These are phyloP conservation scores for Trametes cingulata DNA, from an alignment of 768 basidiomycete species.

Conservation along the genomic window DNA sequence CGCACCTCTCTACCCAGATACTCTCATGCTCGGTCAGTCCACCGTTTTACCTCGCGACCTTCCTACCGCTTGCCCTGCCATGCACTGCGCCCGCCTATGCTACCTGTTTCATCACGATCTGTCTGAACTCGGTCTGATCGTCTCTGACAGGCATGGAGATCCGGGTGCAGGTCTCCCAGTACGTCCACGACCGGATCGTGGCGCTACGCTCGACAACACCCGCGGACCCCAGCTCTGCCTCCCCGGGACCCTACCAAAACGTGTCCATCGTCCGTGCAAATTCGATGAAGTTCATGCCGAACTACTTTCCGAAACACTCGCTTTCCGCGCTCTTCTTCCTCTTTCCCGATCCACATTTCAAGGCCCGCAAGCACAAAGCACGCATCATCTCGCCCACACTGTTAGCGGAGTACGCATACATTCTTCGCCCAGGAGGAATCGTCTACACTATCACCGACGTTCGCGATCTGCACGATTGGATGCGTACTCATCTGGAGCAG, in stretches of 20 bases:
- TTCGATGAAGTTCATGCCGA: conserved; percentile 98
- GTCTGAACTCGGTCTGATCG: conserved; percentile 8
- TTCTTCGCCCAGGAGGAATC: conserved; percentile 89
- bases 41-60: neutral
- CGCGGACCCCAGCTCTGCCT: conserved; percentile 20
- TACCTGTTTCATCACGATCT: neutral
- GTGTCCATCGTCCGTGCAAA: conserved; percentile 94
- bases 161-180: conserved; percentile 93
- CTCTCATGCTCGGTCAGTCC: conserved; percentile 84
- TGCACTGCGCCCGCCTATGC: conserved; percentile 1
- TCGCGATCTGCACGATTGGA: conserved; percentile 92
- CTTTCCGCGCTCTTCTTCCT: conserved; percentile 94
- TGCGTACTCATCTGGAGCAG: conserved; percentile 81
- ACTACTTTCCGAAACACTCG: conserved; percentile 91
- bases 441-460: conserved; percentile 99
- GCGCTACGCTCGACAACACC: conserved; percentile 75
- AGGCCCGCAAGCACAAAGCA: conserved; percentile 96
- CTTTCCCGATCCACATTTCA: conserved; percentile 99
- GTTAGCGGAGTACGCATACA: conserved; percentile 95
- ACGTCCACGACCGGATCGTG: conserved; percentile 90
- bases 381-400: conserved; percentile 98
- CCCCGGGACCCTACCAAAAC: conserved; percentile 69
- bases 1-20: conserved; percentile 88
- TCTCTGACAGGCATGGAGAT: conserved; percentile 87
- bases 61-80: neutral